Percentiles rank a stretch among this genome's conserved stretches.
Conservation (phyloP, 495 filamentous ascomycete genomes). For the Glutinoglossum americanum region DNA sequence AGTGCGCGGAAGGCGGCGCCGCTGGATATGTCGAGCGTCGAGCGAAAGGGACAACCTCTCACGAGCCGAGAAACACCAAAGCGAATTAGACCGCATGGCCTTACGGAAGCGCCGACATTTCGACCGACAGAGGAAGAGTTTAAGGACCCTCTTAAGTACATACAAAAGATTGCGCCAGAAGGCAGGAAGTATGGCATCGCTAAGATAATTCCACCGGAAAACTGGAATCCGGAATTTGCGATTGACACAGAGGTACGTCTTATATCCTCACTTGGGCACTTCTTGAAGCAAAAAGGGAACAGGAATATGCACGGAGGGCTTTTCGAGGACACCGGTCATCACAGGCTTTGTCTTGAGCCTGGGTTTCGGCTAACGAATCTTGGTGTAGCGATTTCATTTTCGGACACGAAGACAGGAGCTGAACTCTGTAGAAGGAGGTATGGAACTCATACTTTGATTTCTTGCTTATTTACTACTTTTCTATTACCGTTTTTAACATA, state of each 20-base stretch:
- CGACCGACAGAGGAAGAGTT: slow-evolving; percentile 84
- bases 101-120: slow-evolving; percentile 83
- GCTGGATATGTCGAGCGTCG: slow-evolving; percentile 75
- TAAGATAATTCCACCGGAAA: slow-evolving; percentile 84
- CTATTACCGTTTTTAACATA: background rate
- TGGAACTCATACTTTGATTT: slow-evolving; percentile 19
- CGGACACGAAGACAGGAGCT: slow-evolving; percentile 90
- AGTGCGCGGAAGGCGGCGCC: slow-evolving; percentile 49
- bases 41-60: slow-evolving; percentile 62
- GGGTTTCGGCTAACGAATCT: slow-evolving; percentile 10
- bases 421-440: slow-evolving; percentile 97
- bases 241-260: slow-evolving; percentile 75
- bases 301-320: background rate
- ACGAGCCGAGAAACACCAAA: slow-evolving; percentile 55
- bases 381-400: slow-evolving; percentile 74
- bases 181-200: slow-evolving; percentile 72
- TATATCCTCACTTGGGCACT: background rate
- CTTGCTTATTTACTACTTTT: background rate
- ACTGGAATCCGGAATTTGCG: slow-evolving; percentile 85
- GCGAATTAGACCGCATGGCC: slow-evolving; percentile 53
- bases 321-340: background rate
- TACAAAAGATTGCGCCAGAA: slow-evolving; percentile 70
- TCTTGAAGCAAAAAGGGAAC: background rate
- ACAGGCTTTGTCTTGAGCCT: background rate
- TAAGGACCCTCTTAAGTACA: slow-evolving; percentile 80